Conservation (phyloP, 495 filamentous ascomycete genomes). For the Penicillium macrosclerotiorum region DNA sequence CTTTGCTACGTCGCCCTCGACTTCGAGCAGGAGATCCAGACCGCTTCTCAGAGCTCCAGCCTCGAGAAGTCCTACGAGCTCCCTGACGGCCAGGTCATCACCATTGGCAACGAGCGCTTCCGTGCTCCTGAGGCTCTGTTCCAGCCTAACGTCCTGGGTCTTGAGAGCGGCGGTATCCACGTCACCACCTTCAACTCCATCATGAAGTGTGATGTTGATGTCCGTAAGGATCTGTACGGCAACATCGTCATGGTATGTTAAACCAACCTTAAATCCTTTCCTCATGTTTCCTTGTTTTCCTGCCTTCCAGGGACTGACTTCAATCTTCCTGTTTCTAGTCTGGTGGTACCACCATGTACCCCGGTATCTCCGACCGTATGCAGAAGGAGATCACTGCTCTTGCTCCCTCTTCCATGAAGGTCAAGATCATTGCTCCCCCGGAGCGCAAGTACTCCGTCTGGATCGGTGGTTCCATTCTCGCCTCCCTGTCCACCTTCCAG, state of each 20-base stretch:
- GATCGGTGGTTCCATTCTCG: slow-evolving; percentile 99
- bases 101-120: slow-evolving; percentile 99
- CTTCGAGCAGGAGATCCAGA: slow-evolving; percentile 99
- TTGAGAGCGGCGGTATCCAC: slow-evolving; percentile 97
- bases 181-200: slow-evolving; percentile 99
- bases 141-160: slow-evolving; percentile 96
- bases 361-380: slow-evolving; percentile 99
- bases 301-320: neutral
- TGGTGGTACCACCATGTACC: slow-evolving; percentile 99
- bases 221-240: slow-evolving; percentile 98
- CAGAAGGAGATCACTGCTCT: slow-evolving; percentile 99
- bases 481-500: slow-evolving; percentile 99
- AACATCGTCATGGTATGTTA: slow-evolving; percentile 97
- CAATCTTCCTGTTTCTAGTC: slow-evolving; percentile 59
- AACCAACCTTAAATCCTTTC: neutral
- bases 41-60: slow-evolving; percentile 94
- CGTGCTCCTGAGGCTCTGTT: slow-evolving; percentile 99
- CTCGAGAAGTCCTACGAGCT: slow-evolving; percentile 99
- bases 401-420: slow-evolving; percentile 91
- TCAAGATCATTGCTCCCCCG: slow-evolving; percentile 75
- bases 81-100: slow-evolving; percentile 99
- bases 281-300: neutral
- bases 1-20: slow-evolving; percentile 99
- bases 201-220: slow-evolving; percentile 99
- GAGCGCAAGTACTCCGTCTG: slow-evolving; percentile 91